Base-by-base conservation (phyloP, 164 flowering plant species). In the Brasenia schreberi region DNA sequence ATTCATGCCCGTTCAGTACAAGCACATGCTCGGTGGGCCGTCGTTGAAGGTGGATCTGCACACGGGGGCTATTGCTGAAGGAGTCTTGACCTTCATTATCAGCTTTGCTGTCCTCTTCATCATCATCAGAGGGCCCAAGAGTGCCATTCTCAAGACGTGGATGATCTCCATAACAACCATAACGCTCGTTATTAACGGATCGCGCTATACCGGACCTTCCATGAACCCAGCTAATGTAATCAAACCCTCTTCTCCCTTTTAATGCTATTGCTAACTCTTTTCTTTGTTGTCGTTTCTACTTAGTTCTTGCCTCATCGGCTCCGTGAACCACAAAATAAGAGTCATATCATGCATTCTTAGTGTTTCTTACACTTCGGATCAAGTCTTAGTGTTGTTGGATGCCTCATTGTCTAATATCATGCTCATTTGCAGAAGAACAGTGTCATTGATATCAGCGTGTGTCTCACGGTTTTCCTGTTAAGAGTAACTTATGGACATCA, bases 171-270 rank as follows among this genome's bases (percentile, higher is more conserved):
- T 78, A 66, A 67, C 81, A 0, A 91, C 91, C 2, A 82, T 88
- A 4, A 71, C 79, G 0, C 63, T 87, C 73, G 80, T 91, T 6
- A 69, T 84, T 67, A 72, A 80, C 0, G 97, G 97, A 42, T 77
- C 90, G 65, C 52, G 63, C 27, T 88, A 80, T 74, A 91, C 97
- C 11, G 96, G 97, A 7, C 96, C 97, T 61, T 76, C 93, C 65
- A 91, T 91, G 97, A 91, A 91, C 74, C 95, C 95, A 59, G 93
- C 88, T 74, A 85, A 83, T 78, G 95, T 87, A 74, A 87, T 90
- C 82, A 6, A 56, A 5, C 2, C 62, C 27, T 60, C 27, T 60
- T 0, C n/a, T 60, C 27, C n/a, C 62, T n/a, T n/a, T 56, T 56
- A 1, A 1, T 49, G 56, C 56, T 49, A 2, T 49, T 49, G 12